These are phyloP conservation scores for Suillus decipiens DNA, from an alignment of 768 basidiomycete species.

Conservation along the genomic window DNA sequence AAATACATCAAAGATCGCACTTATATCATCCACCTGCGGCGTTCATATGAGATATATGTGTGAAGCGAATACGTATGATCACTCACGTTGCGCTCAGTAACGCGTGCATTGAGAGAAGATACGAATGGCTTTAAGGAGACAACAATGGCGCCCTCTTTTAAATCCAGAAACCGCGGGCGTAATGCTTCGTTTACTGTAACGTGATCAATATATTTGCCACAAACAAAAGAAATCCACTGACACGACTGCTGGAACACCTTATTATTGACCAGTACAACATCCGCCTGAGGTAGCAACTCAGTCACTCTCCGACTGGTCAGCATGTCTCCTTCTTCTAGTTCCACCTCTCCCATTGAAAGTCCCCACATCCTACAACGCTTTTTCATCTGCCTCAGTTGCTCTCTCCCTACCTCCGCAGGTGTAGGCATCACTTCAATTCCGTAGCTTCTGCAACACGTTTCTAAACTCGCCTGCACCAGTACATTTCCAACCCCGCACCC, in stretches of 20 bases:
- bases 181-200: conserved; percentile 81
- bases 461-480: conserved; percentile 76
- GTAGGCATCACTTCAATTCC: conserved; percentile 80
- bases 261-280: conserved; percentile 91
- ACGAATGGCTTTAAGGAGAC: conserved; percentile 89
- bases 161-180: conserved; percentile 86
- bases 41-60: conserved; percentile 9
- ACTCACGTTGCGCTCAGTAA: conserved; percentile 83
- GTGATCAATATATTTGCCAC: conserved; percentile 8
- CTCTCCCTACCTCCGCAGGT: conserved; percentile 78
- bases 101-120: conserved; percentile 63
- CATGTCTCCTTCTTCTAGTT: conserved; percentile 88
- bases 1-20: conserved; percentile 78
- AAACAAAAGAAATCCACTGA: conserved; percentile 41
- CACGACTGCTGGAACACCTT: conserved; percentile 77
- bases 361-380: conserved; percentile 93
- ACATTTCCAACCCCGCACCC: conserved; percentile 89
- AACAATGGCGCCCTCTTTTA: conserved; percentile 91
- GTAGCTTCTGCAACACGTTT: conserved; percentile 75
- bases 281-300: conserved; percentile 74
- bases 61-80: conserved; percentile 2
- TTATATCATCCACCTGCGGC: conserved; percentile 70
- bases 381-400: conserved; percentile 73
- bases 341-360: conserved; percentile 69
- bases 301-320: conserved; percentile 64